Percentiles rank a stretch among this genome's conserved stretches.
phyloP scores from a whole-genome alignment of 2,329 filamentous ascomycete species.

The Helotiales sp. region DNA sequence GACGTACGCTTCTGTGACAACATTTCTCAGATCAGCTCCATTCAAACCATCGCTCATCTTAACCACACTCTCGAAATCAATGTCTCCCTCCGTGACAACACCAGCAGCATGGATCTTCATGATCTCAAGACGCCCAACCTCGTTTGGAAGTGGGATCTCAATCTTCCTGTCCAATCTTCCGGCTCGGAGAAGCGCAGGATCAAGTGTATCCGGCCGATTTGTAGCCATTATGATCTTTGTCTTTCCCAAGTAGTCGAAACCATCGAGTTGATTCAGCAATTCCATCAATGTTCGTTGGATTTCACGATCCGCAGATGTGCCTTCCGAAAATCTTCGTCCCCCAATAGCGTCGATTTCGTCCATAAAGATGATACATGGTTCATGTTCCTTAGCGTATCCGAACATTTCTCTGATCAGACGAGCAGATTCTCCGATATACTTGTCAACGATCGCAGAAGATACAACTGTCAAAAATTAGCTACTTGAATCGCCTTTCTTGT shows the following conservation, averaged over 20 bases:
- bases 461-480: slow-evolving; percentile 63
- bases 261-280: slow-evolving; percentile 95
- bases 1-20: slow-evolving; percentile 95
- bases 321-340: slow-evolving; percentile 93
- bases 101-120: slow-evolving; percentile 93
- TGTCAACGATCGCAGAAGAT: slow-evolving; percentile 98
- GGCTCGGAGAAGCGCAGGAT: slow-evolving; percentile 87
- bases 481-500: slow-evolving; percentile 1
- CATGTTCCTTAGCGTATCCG: slow-evolving; percentile 98
- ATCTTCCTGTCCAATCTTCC: slow-evolving; percentile 96
- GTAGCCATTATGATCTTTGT: slow-evolving; percentile 99
- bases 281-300: slow-evolving; percentile 99
- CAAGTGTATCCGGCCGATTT: slow-evolving; percentile 93
- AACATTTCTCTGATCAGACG: slow-evolving; percentile 99
- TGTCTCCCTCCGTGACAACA: slow-evolving; percentile 88
- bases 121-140: slow-evolving; percentile 94
- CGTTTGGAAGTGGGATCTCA: slow-evolving; percentile 94
- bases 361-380: slow-evolving; percentile 99
- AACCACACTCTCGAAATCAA: slow-evolving; percentile 98
- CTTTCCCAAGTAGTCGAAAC: slow-evolving; percentile 98
- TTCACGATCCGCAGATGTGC: slow-evolving; percentile 95
- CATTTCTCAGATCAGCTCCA: slow-evolving; percentile 94
- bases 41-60: slow-evolving; percentile 99
- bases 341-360: slow-evolving; percentile 99
- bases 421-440: slow-evolving; percentile 98